These are phyloP conservation scores for Auriscalpium orientale DNA, from an alignment of 768 basidiomycete species.

Conservation along the genomic window DNA sequence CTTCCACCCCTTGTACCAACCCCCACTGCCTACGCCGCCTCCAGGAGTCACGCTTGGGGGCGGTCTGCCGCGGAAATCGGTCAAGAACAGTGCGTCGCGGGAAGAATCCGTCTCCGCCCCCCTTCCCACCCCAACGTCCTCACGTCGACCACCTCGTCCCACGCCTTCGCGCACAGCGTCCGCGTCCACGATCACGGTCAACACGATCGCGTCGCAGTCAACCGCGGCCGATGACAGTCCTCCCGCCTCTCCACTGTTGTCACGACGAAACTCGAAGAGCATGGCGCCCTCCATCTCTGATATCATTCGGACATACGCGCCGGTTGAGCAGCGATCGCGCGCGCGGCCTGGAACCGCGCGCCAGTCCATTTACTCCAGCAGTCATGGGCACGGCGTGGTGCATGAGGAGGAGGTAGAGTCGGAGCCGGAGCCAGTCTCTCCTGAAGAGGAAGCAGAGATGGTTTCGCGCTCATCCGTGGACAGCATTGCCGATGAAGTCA, in stretches of 20 bases:
- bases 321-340: slow-evolving; percentile 44
- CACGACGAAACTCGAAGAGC: slow-evolving; percentile 29
- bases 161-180: background rate
- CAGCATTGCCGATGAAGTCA: slow-evolving; percentile 79
- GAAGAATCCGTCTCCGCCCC: slow-evolving; percentile 5
- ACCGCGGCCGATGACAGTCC: slow-evolving; percentile 3
- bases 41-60: slow-evolving; percentile 67
- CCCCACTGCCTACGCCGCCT: slow-evolving; percentile 77
- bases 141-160: slow-evolving; percentile 18
- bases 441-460: slow-evolving; percentile 55
- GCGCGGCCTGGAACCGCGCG: slow-evolving; percentile 39
- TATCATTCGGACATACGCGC: slow-evolving; percentile 76
- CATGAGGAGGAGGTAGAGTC: slow-evolving; percentile 44
- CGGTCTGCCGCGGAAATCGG: slow-evolving; percentile 27
- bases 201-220: slow-evolving; percentile 1
- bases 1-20: slow-evolving; percentile 73
- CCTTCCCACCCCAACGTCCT: slow-evolving; percentile 13
- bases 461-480: slow-evolving; percentile 81
- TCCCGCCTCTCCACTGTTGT: slow-evolving; percentile 14
- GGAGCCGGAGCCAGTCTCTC: slow-evolving; percentile 39
- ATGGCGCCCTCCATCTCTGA: slow-evolving; percentile 80
- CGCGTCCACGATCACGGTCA: background rate
- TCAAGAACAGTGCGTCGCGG: slow-evolving; percentile 53
- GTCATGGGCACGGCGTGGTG: slow-evolving; percentile 36
- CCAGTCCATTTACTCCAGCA: slow-evolving; percentile 39